Evolutionary conservation across 2,329 filamentous ascomycete species (phyloP).

Genomic region (Rutstroemia sp.): DNA sequence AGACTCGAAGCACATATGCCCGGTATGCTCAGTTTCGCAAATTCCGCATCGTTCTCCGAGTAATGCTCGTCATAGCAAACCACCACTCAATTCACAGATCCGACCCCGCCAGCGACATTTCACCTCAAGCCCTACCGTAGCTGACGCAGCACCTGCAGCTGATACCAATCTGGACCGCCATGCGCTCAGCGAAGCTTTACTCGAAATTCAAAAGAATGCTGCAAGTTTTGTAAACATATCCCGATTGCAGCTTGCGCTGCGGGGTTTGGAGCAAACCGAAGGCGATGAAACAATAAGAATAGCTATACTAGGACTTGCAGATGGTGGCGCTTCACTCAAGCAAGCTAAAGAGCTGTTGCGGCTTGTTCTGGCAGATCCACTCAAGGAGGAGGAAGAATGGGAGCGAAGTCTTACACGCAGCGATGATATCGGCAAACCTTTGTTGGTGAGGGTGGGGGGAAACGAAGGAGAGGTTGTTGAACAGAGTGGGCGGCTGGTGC

Average conservation of each 20-base stretch:
- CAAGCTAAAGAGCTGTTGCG: slow-evolving; percentile 60
- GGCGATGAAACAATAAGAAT: slow-evolving; percentile 52
- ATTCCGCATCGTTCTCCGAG: neutral
- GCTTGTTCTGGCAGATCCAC: slow-evolving; percentile 62
- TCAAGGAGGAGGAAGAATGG: slow-evolving; percentile 57
- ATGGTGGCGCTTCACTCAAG: slow-evolving; percentile 30
- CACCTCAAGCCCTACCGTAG: neutral
- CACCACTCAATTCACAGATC: slow-evolving; percentile 6
- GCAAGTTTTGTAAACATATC: slow-evolving; percentile 59
- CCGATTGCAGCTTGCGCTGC: slow-evolving; percentile 62
- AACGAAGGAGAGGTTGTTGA: slow-evolving; percentile 23
- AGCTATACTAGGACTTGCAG: slow-evolving; percentile 44
- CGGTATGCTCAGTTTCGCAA: slow-evolving; percentile 20
- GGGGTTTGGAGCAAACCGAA: slow-evolving; percentile 49
- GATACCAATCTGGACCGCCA: slow-evolving; percentile 6
- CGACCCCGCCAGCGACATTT: slow-evolving; percentile 11
- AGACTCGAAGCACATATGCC: slow-evolving; percentile 17
- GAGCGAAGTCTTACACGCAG: slow-evolving; percentile 47
- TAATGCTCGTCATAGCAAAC: slow-evolving; percentile 8
- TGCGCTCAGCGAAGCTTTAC: slow-evolving; percentile 36
- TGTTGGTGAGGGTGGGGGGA: slow-evolving; percentile 53
- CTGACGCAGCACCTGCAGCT: neutral
- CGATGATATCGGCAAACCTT: slow-evolving; percentile 41
- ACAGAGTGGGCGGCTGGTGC: slow-evolving; percentile 41
- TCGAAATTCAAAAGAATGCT: slow-evolving; percentile 53